Percentiles rank a stretch among this genome's conserved stretches.
Conservation (phyloP, 2,329 filamentous ascomycete species). For the Thermothelomyces thermophilus region DNA sequence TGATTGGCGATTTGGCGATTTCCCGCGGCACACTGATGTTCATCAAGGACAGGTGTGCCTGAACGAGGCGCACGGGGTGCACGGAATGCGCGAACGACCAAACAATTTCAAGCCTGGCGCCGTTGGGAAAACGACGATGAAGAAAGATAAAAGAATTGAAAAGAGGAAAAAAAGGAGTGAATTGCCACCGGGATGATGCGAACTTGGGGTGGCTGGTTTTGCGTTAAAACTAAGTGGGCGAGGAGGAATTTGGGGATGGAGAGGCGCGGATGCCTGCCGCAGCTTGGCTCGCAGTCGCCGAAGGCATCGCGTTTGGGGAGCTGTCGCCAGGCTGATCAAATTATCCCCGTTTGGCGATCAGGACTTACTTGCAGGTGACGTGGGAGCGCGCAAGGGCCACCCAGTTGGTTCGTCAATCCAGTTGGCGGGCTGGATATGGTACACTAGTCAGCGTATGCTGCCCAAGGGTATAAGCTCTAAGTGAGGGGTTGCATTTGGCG, state of each 20-base stretch:
- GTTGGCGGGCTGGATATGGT: background rate
- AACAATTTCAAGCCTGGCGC: constrained; percentile 5
- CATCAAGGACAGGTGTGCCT: background rate
- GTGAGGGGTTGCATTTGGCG: background rate
- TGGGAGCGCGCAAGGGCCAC: constrained; percentile 4
- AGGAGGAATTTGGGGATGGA: constrained; percentile 15
- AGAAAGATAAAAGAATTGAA: background rate
- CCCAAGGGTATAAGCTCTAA: too few relatives aligned
- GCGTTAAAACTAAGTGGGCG: constrained; percentile 4
- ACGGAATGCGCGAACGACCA: background rate
- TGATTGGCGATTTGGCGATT: background rate
- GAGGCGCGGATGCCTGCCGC: constrained; percentile 20
- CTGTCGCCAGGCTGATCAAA: constrained; percentile 12
- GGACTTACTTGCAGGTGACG: constrained; percentile 15
- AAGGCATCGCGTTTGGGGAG: constrained; percentile 21
- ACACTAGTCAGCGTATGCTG: too few relatives aligned
- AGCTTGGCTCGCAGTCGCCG: constrained; percentile 18
- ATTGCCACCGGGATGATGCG: background rate
- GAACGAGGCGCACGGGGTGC: background rate
- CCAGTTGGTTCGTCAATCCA: background rate
- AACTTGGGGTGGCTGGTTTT: background rate
- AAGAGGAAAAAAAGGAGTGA: constrained; percentile 4
- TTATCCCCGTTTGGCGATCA: constrained; percentile 19
- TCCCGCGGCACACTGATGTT: background rate
- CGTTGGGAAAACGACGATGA: background rate